These are phyloP conservation scores for Thermochaetoides thermophila DNA, from an alignment of 495 filamentous ascomycete species.

Conservation along the genomic window DNA sequence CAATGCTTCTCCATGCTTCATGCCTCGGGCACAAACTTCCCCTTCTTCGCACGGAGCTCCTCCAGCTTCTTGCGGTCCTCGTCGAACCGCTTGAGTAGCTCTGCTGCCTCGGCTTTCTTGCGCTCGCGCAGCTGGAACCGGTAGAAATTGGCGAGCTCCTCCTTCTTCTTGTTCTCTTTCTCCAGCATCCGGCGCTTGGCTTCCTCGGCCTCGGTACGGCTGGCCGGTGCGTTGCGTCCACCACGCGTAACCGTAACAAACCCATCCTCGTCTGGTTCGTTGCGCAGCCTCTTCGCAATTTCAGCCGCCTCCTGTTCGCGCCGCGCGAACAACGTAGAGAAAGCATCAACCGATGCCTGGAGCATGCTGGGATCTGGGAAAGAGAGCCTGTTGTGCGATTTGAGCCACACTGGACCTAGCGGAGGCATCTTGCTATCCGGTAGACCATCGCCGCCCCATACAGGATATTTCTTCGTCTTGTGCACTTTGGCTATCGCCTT, in stretches of 20 bases:
- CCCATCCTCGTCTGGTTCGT: slow-evolving; percentile 83
- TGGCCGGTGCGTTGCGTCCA: slow-evolving; percentile 55
- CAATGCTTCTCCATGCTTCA: slow-evolving; percentile 14
- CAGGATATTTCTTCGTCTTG: slow-evolving; percentile 38
- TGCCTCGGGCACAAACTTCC: slow-evolving; percentile 40
- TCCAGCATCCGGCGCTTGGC: slow-evolving; percentile 61
- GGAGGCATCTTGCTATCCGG: slow-evolving; percentile 32
- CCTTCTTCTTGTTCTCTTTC: slow-evolving; percentile 46
- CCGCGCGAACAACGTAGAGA: slow-evolving; percentile 57
- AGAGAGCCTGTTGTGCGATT: slow-evolving; percentile 45
- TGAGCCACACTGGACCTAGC: slow-evolving; percentile 49
- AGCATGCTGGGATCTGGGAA: slow-evolving; percentile 52
- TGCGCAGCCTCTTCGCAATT: slow-evolving; percentile 45
- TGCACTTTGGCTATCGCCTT: slow-evolving; percentile 52
- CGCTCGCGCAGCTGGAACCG: slow-evolving; percentile 85
- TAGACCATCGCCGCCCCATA: slow-evolving; percentile 46
- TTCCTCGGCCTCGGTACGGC: slow-evolving; percentile 58
- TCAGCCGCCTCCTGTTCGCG: slow-evolving; percentile 52
- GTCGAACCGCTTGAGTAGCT: slow-evolving; percentile 51
- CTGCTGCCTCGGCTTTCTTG: slow-evolving; percentile 64
- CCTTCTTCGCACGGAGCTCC: slow-evolving; percentile 44
- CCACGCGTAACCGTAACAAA: slow-evolving; percentile 85
- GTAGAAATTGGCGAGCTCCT: slow-evolving; percentile 69
- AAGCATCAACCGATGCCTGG: slow-evolving; percentile 60
- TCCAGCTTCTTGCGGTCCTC: slow-evolving; percentile 46